Percentiles rank a stretch among this genome's conserved stretches.
phyloP scores from a whole-genome alignment of 1,139 yeast genomes.

The Petasospora fabianii region DNA sequence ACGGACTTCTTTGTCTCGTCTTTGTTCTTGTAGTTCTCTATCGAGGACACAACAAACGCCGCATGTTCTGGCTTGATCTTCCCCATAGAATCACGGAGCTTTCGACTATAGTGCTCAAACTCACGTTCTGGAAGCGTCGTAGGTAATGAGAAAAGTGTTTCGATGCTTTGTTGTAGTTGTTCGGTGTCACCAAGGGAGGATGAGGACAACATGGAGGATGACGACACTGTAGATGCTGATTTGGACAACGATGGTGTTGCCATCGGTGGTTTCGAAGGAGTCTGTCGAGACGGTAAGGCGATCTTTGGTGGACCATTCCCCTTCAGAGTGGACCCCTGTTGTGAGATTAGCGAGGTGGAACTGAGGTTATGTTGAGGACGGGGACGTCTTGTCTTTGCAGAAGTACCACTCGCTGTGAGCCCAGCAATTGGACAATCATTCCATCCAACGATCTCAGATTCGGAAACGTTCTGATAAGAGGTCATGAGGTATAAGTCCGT shows the following conservation, averaged over 20 bases:
- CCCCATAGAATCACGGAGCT: conserved; percentile 9
- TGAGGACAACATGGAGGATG: no score
- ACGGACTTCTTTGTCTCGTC: conserved; percentile 30
- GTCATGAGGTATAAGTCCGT: conserved; percentile 13
- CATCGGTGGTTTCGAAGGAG: no score
- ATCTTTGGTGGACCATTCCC: conserved; percentile 1
- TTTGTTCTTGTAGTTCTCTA: conserved; percentile 10
- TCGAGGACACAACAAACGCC: conserved; percentile 2
- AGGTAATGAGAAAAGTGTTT: neutral
- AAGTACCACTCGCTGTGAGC: no score
- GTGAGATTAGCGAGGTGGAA: neutral
- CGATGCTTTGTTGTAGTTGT: neutral
- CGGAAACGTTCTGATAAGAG: conserved; percentile 27
- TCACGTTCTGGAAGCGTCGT: conserved; percentile 34
- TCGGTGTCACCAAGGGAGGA: no score
- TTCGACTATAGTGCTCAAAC: conserved; percentile 32
- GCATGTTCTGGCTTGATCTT: conserved; percentile 11
- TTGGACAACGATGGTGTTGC: conserved; percentile 4
- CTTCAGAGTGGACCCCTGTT: conserved; percentile 3
- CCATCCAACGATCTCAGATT: conserved; percentile 26
- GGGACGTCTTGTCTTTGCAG: conserved; percentile 6
- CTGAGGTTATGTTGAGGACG: conserved; percentile 7
- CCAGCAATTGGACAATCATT: conserved; percentile 27
- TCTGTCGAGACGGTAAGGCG: neutral
- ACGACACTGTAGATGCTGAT: no score